Conservation (phyloP, 225 moss, liverwort and hornwort species). For the Antitrichia curtipendula region DNA sequence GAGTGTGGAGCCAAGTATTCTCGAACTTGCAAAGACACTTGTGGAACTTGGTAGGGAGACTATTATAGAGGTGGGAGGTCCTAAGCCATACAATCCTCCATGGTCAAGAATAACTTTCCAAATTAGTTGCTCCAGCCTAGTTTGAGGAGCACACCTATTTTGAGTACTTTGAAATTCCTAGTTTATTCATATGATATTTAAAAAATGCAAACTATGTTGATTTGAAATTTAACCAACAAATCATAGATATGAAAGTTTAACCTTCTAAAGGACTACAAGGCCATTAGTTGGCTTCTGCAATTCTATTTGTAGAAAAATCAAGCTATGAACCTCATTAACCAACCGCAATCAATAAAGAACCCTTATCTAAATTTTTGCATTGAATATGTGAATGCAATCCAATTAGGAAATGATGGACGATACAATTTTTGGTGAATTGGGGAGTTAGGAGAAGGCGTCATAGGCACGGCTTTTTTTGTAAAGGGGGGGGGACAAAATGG, state of each 20-base stretch:
- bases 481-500: no score
- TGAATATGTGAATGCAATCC: fast-evolving
- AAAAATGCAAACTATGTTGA: background rate
- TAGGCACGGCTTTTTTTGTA: no score
- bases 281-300: fast-evolving
- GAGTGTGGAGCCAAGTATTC: no score
- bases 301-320: background rate
- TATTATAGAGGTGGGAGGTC: no score
- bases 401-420: background rate
- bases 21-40: no score
- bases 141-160: no score
- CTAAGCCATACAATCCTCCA: no score
- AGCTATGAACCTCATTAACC: fast-evolving
- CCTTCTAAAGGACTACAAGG: background rate
- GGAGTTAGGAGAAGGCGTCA: no score
- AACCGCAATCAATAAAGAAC: fast-evolving
- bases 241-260: background rate
- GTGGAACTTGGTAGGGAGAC: no score
- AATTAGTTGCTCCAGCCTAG: no score
- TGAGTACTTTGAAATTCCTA: background rate
- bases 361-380: fast-evolving
- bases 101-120: no score
- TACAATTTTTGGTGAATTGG: no score
- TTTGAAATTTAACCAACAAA: background rate
- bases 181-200: background rate